Conservation (phyloP, 768 basidiomycete genomes). For the Coprinopsis strossmayeri region DNA sequence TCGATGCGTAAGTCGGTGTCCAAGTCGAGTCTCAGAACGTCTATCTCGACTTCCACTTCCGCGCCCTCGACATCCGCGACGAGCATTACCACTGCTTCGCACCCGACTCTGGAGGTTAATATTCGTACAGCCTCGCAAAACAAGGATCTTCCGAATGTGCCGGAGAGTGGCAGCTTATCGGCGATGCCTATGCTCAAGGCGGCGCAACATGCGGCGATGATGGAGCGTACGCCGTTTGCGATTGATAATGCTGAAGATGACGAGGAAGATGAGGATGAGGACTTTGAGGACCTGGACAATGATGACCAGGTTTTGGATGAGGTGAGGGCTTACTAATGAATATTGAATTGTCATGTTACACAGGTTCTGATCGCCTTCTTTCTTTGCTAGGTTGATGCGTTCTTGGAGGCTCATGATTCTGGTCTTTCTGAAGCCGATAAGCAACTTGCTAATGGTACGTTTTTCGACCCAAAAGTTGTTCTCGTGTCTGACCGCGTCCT, state of each 20-base stretch:
- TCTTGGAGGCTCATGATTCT: slow-evolving; percentile 82
- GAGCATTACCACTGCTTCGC: slow-evolving; percentile 23
- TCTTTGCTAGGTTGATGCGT: slow-evolving; percentile 17
- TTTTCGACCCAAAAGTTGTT: background rate
- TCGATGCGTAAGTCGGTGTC: slow-evolving; percentile 55
- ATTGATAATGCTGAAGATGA: slow-evolving; percentile 91
- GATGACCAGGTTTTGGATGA: slow-evolving; percentile 78
- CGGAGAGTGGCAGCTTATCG: slow-evolving; percentile 37
- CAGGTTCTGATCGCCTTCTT: background rate
- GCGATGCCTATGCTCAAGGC: slow-evolving; percentile 66
- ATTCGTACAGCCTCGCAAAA: slow-evolving; percentile 23
- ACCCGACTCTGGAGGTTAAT: slow-evolving; percentile 43
- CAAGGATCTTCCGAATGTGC: slow-evolving; percentile 24
- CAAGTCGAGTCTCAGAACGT: slow-evolving; percentile 38
- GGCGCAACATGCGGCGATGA: slow-evolving; percentile 75
- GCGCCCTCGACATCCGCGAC: slow-evolving; percentile 21
- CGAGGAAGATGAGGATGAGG: slow-evolving; percentile 64
- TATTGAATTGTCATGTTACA: background rate
- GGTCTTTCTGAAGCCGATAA: slow-evolving; percentile 77
- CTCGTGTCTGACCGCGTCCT: background rate
- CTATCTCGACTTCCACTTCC: slow-evolving; percentile 4
- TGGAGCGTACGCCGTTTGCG: slow-evolving; percentile 94
- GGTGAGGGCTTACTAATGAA: slow-evolving; percentile 41
- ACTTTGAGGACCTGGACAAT: slow-evolving; percentile 54
- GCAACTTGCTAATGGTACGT: slow-evolving; percentile 66